Percentiles rank a stretch among this genome's conserved stretches.
Evolutionary conservation across 768 basidiomycete genomes (phyloP).

Genomic region (Candolleomyces eurysporus): DNA sequence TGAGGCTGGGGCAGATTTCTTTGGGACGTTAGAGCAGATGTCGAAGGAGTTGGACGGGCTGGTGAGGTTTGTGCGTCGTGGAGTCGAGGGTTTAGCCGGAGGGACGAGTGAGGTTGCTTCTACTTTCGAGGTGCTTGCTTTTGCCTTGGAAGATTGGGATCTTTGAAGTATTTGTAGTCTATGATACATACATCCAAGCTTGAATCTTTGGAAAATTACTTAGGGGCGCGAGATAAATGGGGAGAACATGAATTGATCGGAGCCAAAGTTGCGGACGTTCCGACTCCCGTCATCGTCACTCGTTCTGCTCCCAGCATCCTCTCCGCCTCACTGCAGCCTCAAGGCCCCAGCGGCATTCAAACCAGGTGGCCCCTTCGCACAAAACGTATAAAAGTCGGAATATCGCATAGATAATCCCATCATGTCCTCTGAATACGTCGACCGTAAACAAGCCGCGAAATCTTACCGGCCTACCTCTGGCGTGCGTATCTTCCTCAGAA

Average conservation of each 20-base stretch:
- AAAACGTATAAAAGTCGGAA: background rate
- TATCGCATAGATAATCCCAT: background rate
- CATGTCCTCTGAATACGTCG: constrained; percentile 32
- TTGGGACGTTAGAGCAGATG: constrained; percentile 57
- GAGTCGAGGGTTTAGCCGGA: constrained; percentile 66
- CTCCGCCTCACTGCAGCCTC: constrained; percentile 6
- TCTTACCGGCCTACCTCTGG: constrained; percentile 55
- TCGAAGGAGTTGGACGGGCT: constrained; percentile 67
- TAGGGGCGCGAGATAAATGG: background rate
- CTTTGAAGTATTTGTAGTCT: constrained; percentile 22
- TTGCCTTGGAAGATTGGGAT: constrained; percentile 81
- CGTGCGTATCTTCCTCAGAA: constrained; percentile 26
- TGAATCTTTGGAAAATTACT: background rate
- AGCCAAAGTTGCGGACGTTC: background rate
- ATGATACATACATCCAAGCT: background rate
- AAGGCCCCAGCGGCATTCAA: background rate
- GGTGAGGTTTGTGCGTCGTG: constrained; percentile 65
- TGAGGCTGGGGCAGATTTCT: constrained; percentile 45
- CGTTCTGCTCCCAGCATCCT: background rate
- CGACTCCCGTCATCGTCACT: background rate
- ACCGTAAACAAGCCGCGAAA: constrained; percentile 38
- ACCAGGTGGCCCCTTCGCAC: background rate
- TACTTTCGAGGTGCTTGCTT: constrained; percentile 70
- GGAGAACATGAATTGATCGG: background rate
- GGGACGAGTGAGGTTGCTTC: constrained; percentile 58